Percentiles rank a stretch among this genome's conserved stretches.
These are phyloP conservation scores for Sclerotinia nivalis DNA, from an alignment of 2,329 filamentous ascomycete species.

Conservation along the genomic window DNA sequence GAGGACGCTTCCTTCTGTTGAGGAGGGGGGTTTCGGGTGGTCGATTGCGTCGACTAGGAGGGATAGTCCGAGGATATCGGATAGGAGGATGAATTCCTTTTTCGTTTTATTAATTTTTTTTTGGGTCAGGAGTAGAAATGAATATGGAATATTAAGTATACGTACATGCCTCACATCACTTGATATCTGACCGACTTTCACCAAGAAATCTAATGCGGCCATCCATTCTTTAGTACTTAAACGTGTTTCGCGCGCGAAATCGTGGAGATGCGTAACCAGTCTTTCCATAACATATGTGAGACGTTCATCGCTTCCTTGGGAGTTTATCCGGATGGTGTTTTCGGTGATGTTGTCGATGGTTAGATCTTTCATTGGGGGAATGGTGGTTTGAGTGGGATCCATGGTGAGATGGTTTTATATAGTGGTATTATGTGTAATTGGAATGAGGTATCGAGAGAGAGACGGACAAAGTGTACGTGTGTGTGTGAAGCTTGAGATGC, in stretches of 20 bases:
- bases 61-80: slow-evolving; percentile 76
- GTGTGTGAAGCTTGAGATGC: background rate
- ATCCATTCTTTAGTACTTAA: slow-evolving; percentile 79
- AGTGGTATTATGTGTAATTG: background rate
- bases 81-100: slow-evolving; percentile 79
- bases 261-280: slow-evolving; percentile 75
- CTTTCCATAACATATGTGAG: slow-evolving; percentile 72
- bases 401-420: slow-evolving; percentile 23
- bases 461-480: too few relatives aligned
- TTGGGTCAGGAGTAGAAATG: background rate
- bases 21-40: slow-evolving; percentile 70
- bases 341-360: slow-evolving; percentile 80
- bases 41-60: slow-evolving; percentile 81
- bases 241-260: slow-evolving; percentile 77
- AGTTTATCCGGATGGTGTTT: slow-evolving; percentile 74
- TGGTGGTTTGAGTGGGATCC: slow-evolving; percentile 28
- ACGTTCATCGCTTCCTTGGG: slow-evolving; percentile 63
- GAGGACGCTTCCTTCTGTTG: slow-evolving; percentile 77
- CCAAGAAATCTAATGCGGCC: slow-evolving; percentile 70
- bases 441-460: background rate
- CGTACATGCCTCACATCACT: slow-evolving; percentile 70
- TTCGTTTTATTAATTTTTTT: background rate
- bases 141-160: slow-evolving; percentile 15
- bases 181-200: slow-evolving; percentile 70
- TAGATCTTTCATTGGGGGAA: slow-evolving; percentile 63